Base-by-base conservation (phyloP, 192 early-diverging fungal species). In the Mortierella hygrophila region DNA sequence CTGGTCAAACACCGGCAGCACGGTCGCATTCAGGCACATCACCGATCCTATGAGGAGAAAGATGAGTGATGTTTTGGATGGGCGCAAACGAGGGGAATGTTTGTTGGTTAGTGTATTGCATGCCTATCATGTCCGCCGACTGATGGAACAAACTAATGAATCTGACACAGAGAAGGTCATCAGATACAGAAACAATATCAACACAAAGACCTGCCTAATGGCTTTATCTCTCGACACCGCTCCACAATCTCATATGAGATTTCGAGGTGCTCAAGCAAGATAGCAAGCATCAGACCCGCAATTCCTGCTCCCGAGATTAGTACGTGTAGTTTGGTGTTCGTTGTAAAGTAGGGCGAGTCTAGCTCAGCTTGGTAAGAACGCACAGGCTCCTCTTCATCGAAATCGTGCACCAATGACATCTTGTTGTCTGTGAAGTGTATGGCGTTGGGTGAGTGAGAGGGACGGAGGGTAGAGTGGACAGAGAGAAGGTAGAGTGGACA, bases 221-320 rank as follows among this genome's bases (percentile, higher is more conserved):
- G 38, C 10, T 71, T 71, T 40, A 71, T 71, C 20, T 71, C 70
- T n/a, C 41, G 37, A 42, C 41, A 71, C 38, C 70, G 70, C 70
- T 71, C 70, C 13, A 71, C 9, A 21, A 71, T 71, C 70, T 71
- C 70, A 35, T 71, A 71, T 4, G 70, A 71, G 40, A 71, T 71
- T 0, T 42, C 70, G n/a, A 42, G 38, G n/a, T 38, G 38, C 70
- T 71, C 70, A 42, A 71, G 70, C 2, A 71, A 20, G 40, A 42
- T 71, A 23, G 70, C 70, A 4, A 71, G 70, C 70, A 71, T 71
- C 21, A 71, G 23, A 23, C 70, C 70, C 3, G 38, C 70, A 13
- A 71, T 42, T 23, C 70, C 70, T 11, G 70, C 70, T 42, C 70
- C 70, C 18, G 70, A 71, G 41, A 71, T 71, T 0, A 71, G 11